phyloP scores from a whole-genome alignment of 257 asterid genomes.

The Scutellaria minor region DNA sequence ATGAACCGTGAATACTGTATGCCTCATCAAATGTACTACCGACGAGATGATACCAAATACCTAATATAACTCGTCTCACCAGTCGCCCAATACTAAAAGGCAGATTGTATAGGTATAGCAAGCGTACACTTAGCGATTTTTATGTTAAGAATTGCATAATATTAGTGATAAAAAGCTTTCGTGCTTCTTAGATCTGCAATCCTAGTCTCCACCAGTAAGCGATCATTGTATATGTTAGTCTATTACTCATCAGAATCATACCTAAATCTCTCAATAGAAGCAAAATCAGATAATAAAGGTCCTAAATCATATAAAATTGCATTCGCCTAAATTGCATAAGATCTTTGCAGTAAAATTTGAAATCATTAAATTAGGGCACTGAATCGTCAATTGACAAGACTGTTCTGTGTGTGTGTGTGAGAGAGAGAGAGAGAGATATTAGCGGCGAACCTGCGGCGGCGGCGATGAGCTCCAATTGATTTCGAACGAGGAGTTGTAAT shows the following conservation, averaged over 20 bases:
- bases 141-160: neutral
- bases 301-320: too few relatives aligned
- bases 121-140: neutral
- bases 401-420: neutral
- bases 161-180: neutral
- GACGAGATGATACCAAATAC: neutral
- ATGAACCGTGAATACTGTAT: too few relatives aligned
- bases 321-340: too few relatives aligned
- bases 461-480: constrained; percentile 19
- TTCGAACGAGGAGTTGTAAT: neutral
- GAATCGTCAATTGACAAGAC: too few relatives aligned
- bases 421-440: neutral
- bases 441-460: constrained; percentile 28
- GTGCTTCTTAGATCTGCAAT: neutral
- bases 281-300: too few relatives aligned
- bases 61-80: neutral
- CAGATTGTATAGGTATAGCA: neutral
- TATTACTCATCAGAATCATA: neutral
- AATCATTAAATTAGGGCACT: too few relatives aligned
- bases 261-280: too few relatives aligned
- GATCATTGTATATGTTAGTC: neutral
- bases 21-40: neutral
- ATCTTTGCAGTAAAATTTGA: too few relatives aligned
- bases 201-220: neutral
- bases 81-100: neutral